A percentile compares a stretch with the other conserved stretches of the same genome.
phyloP scores from a whole-genome alignment of 495 filamentous ascomycete genomes.

The Podospora conica region DNA sequence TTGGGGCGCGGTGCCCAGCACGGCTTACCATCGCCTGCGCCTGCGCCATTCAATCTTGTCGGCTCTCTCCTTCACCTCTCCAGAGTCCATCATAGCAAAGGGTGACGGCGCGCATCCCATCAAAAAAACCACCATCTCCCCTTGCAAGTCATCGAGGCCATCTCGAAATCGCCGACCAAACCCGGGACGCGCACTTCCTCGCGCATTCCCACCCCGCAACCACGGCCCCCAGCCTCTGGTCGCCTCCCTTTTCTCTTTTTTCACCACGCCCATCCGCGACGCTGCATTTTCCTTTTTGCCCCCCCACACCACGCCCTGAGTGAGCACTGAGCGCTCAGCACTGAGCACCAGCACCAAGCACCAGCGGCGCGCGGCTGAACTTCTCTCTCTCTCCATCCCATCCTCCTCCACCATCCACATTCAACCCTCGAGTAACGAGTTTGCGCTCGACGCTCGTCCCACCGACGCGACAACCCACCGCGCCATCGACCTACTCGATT shows the following conservation, averaged over 20 bases:
- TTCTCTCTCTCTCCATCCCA: constrained; percentile 1
- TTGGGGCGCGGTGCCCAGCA: constrained; percentile 21
- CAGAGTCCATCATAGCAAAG: constrained; percentile 45
- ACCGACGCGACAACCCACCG: constrained; percentile 26
- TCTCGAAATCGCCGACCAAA: constrained; percentile 39
- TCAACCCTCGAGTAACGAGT: no score
- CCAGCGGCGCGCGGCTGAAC: constrained; percentile 21
- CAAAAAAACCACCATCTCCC: constrained; percentile 50
- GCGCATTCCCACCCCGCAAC: constrained; percentile 26
- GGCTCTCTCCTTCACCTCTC: constrained; percentile 46
- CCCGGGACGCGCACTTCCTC: constrained; percentile 38
- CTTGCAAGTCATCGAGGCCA: constrained; percentile 46
- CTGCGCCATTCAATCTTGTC: constrained; percentile 39
- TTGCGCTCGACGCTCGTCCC: constrained; percentile 19
- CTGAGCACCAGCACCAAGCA: not conserved
- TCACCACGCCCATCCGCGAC: constrained; percentile 25
- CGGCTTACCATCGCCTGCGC: constrained; percentile 41
- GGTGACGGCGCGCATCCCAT: constrained; percentile 39
- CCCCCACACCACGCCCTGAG: constrained; percentile 16
- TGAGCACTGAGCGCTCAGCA: not conserved
- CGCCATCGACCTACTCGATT: constrained; percentile 13
- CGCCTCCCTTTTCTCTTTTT: constrained; percentile 25
- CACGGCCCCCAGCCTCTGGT: constrained; percentile 19
- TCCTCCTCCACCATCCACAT: constrained; percentile 14
- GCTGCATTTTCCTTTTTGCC: constrained; percentile 18